These are phyloP conservation scores for Lipomyces spencermartinsiae DNA, from an alignment of 805 yeast genomes.

Conservation along the genomic window DNA sequence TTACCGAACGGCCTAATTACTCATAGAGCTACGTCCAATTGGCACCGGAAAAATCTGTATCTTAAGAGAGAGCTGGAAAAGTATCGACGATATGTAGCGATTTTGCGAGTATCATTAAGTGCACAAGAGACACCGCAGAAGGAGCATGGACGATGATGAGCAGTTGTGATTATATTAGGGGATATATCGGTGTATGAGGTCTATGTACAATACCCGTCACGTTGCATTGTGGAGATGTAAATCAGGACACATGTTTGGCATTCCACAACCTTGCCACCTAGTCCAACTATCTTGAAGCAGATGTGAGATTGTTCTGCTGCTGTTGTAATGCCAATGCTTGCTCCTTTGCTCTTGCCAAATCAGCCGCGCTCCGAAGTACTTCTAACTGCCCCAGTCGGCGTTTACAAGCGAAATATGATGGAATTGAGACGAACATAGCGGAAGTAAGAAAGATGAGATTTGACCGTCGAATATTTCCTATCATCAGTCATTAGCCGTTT, in stretches of 20 bases:
- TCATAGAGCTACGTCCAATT: constrained; percentile 44
- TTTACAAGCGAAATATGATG: constrained; percentile 17
- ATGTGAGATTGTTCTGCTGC: background rate
- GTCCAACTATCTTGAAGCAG: background rate
- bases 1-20: constrained; percentile 44
- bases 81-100: constrained; percentile 43
- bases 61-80: constrained; percentile 43
- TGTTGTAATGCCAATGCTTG: constrained; percentile 5
- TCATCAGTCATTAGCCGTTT: background rate
- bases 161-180: background rate
- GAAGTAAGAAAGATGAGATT: constrained; percentile 9
- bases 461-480: constrained; percentile 21
- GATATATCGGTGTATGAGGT: background rate
- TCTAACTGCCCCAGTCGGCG: constrained; percentile 14
- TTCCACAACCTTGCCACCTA: background rate
- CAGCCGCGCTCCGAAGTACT: background rate
- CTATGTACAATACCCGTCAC: background rate
- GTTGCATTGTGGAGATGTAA: background rate
- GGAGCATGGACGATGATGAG: constrained; percentile 23
- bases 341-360: constrained; percentile 4
- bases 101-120: constrained; percentile 37
- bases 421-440: constrained; percentile 13
- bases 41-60: constrained; percentile 46
- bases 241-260: background rate
- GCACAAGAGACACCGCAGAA: background rate